These are phyloP conservation scores for Shiraia sp. DNA, from an alignment of 2,329 filamentous ascomycete species.

Conservation along the genomic window DNA sequence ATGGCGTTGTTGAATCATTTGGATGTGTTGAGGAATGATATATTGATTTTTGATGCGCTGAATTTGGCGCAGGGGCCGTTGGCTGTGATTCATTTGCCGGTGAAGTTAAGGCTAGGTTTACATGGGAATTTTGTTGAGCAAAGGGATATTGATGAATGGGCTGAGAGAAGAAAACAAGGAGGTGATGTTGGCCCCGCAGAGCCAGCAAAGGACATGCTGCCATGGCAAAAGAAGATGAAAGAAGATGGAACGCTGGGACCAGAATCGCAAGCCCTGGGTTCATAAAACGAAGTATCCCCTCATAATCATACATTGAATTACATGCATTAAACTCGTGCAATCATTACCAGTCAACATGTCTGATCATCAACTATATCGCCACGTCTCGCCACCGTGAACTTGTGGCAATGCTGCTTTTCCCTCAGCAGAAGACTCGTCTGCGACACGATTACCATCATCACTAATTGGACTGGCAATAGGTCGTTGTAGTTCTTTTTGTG, in stretches of 20 bases:
- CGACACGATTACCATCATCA: slow-evolving; percentile 30
- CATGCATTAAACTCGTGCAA: slow-evolving; percentile 5
- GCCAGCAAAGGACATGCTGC: slow-evolving; percentile 26
- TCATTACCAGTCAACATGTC: not conserved
- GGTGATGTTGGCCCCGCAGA: slow-evolving; percentile 29
- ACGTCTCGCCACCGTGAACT: slow-evolving; percentile 37
- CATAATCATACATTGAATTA: slow-evolving; percentile 10
- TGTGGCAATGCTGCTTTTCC: slow-evolving; percentile 9
- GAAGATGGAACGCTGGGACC: slow-evolving; percentile 15
- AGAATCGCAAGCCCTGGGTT: too few species aligned
- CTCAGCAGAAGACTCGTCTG: slow-evolving; percentile 7
- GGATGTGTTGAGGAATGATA: slow-evolving; percentile 46
- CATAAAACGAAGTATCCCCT: not conserved
- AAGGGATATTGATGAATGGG: slow-evolving; percentile 35
- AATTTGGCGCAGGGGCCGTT: slow-evolving; percentile 45
- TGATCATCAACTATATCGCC: slow-evolving; percentile 26
- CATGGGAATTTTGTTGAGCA: slow-evolving; percentile 41
- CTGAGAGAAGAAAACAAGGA: slow-evolving; percentile 30
- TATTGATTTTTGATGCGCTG: slow-evolving; percentile 49
- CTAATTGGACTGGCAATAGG: slow-evolving; percentile 40
- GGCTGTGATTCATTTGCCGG: slow-evolving; percentile 48
- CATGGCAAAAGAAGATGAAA: slow-evolving; percentile 35
- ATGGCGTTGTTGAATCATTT: slow-evolving; percentile 51
- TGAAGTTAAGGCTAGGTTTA: slow-evolving; percentile 36
- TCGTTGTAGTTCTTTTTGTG: slow-evolving; percentile 24